phyloP scores from a whole-genome alignment of 352 stramenopile genomes.

The Thalassiosira sp. region DNA sequence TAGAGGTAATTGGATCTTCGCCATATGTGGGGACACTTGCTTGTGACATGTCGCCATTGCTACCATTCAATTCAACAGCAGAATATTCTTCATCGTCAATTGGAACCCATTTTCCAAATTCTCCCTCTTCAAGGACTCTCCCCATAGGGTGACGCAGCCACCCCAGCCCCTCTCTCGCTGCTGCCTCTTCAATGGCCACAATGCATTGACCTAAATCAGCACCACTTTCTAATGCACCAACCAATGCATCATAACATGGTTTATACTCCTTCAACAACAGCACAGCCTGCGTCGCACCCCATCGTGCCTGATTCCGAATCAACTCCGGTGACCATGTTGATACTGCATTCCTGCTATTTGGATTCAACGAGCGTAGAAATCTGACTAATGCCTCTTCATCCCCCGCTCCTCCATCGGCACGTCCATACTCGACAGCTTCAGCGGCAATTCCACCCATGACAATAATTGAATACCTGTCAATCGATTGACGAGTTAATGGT shows the following conservation, averaged over 20 bases:
- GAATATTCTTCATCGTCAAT: conserved; percentile 13
- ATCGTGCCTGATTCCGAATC: conserved; percentile 83
- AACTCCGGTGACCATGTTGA: conserved; percentile 61
- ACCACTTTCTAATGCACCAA: conserved; percentile 73
- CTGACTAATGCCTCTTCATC: conserved; percentile 81
- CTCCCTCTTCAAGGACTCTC: conserved; percentile 56
- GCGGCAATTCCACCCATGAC: conserved; percentile 87
- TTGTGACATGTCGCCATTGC: conserved; percentile 41
- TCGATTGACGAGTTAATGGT: conserved; percentile 68
- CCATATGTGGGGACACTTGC: conserved; percentile 45
- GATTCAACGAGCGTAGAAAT: conserved; percentile 68
- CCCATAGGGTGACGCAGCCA: conserved; percentile 63
- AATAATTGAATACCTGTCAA: conserved; percentile 86
- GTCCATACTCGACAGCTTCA: conserved; percentile 81
- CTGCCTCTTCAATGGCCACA: conserved; percentile 80
- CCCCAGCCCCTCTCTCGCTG: conserved; percentile 45
- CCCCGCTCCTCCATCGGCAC: conserved; percentile 79
- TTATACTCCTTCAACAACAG: conserved; percentile 80
- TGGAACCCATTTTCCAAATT: conserved; percentile 62
- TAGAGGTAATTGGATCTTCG: conserved; percentile 46
- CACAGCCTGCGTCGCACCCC: conserved; percentile 76
- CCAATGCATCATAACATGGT: conserved; percentile 78
- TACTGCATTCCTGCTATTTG: conserved; percentile 34
- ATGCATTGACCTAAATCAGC: conserved; percentile 75
- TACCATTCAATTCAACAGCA: conserved; percentile 4